phyloP scores from a whole-genome alignment of 345 rosid genomes.

The Eucalyptus cloeziana region DNA sequence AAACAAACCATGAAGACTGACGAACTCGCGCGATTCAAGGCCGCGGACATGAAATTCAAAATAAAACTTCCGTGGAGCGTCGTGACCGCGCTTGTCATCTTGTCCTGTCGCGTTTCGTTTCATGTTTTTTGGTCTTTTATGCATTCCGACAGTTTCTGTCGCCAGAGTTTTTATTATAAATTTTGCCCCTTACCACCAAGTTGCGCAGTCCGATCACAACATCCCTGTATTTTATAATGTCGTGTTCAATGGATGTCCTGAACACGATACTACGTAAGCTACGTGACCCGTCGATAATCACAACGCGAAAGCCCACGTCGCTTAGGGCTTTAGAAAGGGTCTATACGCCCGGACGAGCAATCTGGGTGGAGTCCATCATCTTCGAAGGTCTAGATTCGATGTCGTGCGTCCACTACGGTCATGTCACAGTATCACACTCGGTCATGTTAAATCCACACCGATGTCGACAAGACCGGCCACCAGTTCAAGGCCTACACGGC shows the following conservation, averaged over 20 bases:
- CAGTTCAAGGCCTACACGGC: neutral
- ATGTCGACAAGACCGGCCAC: neutral
- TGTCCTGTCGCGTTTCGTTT: neutral
- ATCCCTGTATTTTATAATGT: neutral
- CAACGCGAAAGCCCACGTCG: neutral
- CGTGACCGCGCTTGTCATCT: neutral
- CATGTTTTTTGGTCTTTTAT: neutral
- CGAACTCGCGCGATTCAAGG: neutral
- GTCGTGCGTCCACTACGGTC: neutral
- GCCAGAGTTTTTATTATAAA: neutral
- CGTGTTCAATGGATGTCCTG: neutral
- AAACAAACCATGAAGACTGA: neutral
- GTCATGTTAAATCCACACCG: neutral
- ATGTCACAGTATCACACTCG: neutral
- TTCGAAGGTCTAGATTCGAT: neutral
- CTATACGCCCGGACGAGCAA: neutral
- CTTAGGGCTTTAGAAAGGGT: neutral
- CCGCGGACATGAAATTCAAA: neutral
- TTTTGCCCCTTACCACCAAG: neutral
- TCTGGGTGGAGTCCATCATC: neutral
- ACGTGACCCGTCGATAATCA: neutral
- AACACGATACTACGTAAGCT: neutral
- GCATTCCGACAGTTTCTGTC: neutral
- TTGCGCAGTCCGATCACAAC: neutral
- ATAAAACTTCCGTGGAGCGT: neutral